Evolutionary conservation across 495 filamentous ascomycete genomes (phyloP), one percentile per base, ranked within the genome.

Genomic region (Patellaria atrata): DNA sequence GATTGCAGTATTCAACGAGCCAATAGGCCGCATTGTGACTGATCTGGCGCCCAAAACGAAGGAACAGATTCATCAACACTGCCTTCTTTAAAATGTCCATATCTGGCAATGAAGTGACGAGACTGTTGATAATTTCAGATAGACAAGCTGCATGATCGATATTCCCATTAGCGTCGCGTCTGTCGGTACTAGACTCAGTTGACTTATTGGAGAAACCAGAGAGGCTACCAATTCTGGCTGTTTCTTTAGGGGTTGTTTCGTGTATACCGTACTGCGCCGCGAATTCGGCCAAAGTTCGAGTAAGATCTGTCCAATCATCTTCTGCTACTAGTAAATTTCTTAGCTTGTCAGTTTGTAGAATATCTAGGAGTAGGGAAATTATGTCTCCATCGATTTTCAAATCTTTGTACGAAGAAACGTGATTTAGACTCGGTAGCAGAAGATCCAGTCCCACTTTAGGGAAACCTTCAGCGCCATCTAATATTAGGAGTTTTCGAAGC

Each of bases 51-150:
- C 67, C 65, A 20, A 79, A 62, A 30, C 67, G 60, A 33, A 69
- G 57, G 47, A 85, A 81, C 51, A 87, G 86, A 4, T 67, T 54
- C 42, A 84, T 68, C 16, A 83, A 67, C 19, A 68, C 63, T 33
- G 71, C 70, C 32, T 64, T 63, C 34, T 77, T 72, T 11, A 70
- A 46, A 32, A 73, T 63, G 14, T 51, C 47, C 24, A 45, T 35
- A 12, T 40, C 21, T 10, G 23, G 14, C 20, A 35, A 38, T 8
- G 48, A 14, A 17, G 3, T 22, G 43, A 70, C 62, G 16, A 53
- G 26, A 9, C 22, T 35, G 17, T 24, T 27, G 10, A 48, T 30
- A 14, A 44, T 30, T 13, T 29, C 30, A 4, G 41, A 27, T 18
- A 51, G 17, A 18, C 17, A 16, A 17, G 41, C n/a, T n/a, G n/a